Evolutionary conservation across 2,329 filamentous ascomycete species (phyloP).

Genomic region (Balansia obtecta): DNA sequence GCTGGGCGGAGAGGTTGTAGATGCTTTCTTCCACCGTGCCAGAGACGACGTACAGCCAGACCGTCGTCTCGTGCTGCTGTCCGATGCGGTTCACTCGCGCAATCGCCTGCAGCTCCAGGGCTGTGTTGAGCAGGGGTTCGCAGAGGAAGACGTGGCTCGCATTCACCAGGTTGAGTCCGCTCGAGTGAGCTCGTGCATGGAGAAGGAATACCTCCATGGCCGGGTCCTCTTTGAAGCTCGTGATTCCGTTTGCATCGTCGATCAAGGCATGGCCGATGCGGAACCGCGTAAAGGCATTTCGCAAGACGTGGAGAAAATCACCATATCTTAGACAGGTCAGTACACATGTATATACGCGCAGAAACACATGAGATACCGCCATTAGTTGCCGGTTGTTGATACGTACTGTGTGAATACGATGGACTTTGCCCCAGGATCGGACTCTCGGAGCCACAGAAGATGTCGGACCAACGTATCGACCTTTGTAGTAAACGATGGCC

Average conservation of each 20-base stretch:
- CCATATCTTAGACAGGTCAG: conserved; percentile 35
- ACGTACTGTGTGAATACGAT: conserved; percentile 79
- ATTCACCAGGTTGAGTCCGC: conserved; percentile 82
- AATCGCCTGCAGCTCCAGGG: conserved; percentile 88
- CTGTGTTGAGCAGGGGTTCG: conserved; percentile 86
- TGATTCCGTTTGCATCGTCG: conserved; percentile 54
- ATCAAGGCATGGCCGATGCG: conserved; percentile 65
- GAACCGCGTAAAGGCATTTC: conserved; percentile 55
- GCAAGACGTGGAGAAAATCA: conserved; percentile 66
- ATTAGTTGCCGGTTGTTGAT: background rate
- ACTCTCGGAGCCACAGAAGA: conserved; percentile 69
- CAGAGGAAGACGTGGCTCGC: conserved; percentile 91
- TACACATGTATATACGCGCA: background rate
- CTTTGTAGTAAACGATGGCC: conserved; percentile 74
- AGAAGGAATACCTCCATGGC: conserved; percentile 71
- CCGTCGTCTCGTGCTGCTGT: conserved; percentile 74
- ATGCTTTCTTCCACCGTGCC: conserved; percentile 89
- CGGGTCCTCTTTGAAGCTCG: conserved; percentile 65
- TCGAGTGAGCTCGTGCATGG: conserved; percentile 78
- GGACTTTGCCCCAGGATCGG: conserved; percentile 78
- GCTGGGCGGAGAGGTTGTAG: conserved; percentile 70
- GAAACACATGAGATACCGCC: background rate
- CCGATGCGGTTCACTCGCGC: conserved; percentile 92
- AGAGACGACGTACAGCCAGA: conserved; percentile 90
- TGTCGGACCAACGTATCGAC: conserved; percentile 75